Conservation (phyloP, 2,329 filamentous ascomycete genomes). For the Plectosphaerella cucumerina region DNA sequence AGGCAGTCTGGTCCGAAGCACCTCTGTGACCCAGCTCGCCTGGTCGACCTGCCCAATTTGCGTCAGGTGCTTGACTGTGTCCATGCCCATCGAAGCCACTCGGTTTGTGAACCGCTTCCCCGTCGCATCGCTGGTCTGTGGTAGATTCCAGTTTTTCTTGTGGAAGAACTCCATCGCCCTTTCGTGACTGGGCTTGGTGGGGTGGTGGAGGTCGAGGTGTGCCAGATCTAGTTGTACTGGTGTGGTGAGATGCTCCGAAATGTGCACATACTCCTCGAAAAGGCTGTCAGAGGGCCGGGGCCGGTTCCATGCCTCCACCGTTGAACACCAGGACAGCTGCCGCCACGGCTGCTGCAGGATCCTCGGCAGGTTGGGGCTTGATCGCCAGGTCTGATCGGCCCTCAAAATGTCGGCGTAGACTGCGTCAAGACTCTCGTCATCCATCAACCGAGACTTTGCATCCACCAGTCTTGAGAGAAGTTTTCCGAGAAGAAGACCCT, state of each 20-base stretch:
- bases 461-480: constrained; percentile 38
- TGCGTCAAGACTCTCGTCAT: constrained; percentile 38
- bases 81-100: constrained; percentile 17
- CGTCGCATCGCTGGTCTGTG: constrained; percentile 5
- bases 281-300: constrained; percentile 39
- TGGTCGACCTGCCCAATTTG: constrained; percentile 33
- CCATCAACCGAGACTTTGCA: constrained; percentile 28
- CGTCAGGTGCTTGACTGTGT: constrained; percentile 41
- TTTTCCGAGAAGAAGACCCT: constrained; percentile 8
- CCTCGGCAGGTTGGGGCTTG: constrained; percentile 26
- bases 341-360: constrained; percentile 41
- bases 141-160: constrained; percentile 3
- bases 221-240: constrained; percentile 37
- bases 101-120: constrained; percentile 1
- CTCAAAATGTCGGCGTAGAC: constrained; percentile 45
- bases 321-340: constrained; percentile 46
- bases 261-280: constrained; percentile 48
- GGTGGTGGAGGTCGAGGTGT: constrained; percentile 52
- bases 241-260: constrained; percentile 34
- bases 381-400: constrained; percentile 37
- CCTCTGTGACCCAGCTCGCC: constrained; percentile 33
- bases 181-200: constrained; percentile 41
- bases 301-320: constrained; percentile 42
- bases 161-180: constrained; percentile 43
- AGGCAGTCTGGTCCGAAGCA: constrained; percentile 31